These are phyloP conservation scores for Apiotrichum mycotoxinovorans DNA, from an alignment of 1,284 basidiomycete genomes.

Conservation along the genomic window DNA sequence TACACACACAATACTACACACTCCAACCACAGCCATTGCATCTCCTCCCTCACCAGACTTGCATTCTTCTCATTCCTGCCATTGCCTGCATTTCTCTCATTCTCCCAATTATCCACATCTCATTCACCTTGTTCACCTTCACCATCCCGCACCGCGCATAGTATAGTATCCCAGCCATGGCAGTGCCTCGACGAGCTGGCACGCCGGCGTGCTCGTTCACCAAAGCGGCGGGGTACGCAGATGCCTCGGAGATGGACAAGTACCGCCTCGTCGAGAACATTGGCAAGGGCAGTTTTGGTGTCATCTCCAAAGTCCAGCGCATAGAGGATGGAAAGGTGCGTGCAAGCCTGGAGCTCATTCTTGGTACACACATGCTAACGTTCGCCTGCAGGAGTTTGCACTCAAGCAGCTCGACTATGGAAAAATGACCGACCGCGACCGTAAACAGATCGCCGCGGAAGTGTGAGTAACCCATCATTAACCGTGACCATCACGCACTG, in stretches of 20 bases:
- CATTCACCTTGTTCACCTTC: neutral
- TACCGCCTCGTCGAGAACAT: conserved; percentile 89
- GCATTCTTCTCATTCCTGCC: no score
- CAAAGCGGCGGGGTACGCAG: conserved; percentile 28
- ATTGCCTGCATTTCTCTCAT: no score
- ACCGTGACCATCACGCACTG: neutral
- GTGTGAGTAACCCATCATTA: conserved; percentile 61
- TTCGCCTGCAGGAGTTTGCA: conserved; percentile 65
- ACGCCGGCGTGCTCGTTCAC: conserved; percentile 6
- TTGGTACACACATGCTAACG: neutral
- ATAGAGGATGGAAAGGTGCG: conserved; percentile 78
- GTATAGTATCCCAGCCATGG: conserved; percentile 2
- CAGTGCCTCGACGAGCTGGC: conserved; percentile 4
- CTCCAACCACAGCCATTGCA: no score
- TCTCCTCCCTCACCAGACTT: no score
- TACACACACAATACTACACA: no score
- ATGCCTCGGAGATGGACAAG: conserved; percentile 58
- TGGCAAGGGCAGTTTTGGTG: conserved; percentile 95
- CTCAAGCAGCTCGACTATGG: conserved; percentile 95
- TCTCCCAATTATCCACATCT: no score
- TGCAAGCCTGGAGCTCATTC: conserved; percentile 21
- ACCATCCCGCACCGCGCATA: neutral
- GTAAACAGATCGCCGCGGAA: conserved; percentile 95
- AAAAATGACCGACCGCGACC: conserved; percentile 84
- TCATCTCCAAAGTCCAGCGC: conserved; percentile 86